phyloP scores from a whole-genome alignment of 2,329 filamentous ascomycete genomes.

The Arthrocladium fulminans region DNA sequence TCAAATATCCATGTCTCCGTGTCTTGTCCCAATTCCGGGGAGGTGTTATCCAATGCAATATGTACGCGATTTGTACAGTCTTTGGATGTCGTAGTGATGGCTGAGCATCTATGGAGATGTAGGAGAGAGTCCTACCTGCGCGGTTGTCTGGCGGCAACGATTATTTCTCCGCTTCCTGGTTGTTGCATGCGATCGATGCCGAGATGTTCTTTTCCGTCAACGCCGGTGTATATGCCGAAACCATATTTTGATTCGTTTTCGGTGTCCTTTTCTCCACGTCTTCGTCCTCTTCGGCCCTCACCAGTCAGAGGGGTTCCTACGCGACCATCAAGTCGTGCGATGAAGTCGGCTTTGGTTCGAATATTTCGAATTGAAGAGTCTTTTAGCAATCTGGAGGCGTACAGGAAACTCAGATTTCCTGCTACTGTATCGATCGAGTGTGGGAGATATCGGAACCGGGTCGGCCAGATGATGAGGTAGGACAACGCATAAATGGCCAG shows the following conservation, averaged over 20 bases:
- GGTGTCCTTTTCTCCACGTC: neutral
- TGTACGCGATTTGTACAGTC: neutral
- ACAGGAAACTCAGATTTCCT: conserved; percentile 68
- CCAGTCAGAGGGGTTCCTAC: conserved; percentile 30
- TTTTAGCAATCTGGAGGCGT: conserved; percentile 60
- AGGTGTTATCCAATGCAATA: neutral
- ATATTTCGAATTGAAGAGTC: conserved; percentile 67
- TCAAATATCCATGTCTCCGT: neutral
- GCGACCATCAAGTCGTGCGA: conserved; percentile 55
- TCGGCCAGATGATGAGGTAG: conserved; percentile 53
- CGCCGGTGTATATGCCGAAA: conserved; percentile 49
- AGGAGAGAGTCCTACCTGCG: neutral
- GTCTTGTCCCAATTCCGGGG: neutral
- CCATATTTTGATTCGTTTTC: conserved; percentile 40
- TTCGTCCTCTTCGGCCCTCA: conserved; percentile 17
- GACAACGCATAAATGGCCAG: conserved; percentile 61
- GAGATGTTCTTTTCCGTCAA: conserved; percentile 51
- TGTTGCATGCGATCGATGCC: conserved; percentile 50
- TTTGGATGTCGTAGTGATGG: neutral
- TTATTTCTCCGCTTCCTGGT: conserved; percentile 35
- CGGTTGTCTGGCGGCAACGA: conserved; percentile 23
- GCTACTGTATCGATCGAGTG: conserved; percentile 65
- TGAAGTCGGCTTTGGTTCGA: conserved; percentile 58
- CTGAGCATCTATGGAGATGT: neutral
- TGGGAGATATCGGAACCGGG: conserved; percentile 56